Conservation (phyloP, 352 stramenopile species). For the Pythium angustatum region DNA sequence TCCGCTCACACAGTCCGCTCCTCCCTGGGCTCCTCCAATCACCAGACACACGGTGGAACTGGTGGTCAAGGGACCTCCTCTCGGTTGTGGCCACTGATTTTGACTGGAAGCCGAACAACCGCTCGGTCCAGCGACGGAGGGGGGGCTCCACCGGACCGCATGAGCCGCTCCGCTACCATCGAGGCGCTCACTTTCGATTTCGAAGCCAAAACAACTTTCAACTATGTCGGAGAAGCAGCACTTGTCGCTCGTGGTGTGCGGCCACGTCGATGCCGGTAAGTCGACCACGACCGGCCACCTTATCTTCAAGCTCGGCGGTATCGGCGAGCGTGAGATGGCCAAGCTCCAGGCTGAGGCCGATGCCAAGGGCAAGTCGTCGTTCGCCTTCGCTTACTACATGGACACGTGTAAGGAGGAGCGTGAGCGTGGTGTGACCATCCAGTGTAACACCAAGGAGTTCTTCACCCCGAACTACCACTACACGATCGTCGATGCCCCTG, state of each 20-base stretch:
- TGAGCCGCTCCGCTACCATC: too few relatives aligned
- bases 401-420: conserved; percentile 98
- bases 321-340: conserved; percentile 99
- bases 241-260: conserved; percentile 94
- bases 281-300: conserved; percentile 98
- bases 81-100: conserved; percentile 15
- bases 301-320: conserved; percentile 99
- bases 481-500: conserved; percentile 98
- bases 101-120: conserved; percentile 13
- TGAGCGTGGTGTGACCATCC: conserved; percentile 97
- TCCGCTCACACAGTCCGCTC: too few relatives aligned
- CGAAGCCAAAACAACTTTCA: conserved; percentile 38
- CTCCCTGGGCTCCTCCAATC: conserved; percentile 21
- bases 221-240: conserved; percentile 78
- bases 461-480: conserved; percentile 96
- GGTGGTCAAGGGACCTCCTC: conserved; percentile 23
- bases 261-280: conserved; percentile 98
- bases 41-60: conserved; percentile 6
- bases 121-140: not conserved
- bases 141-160: not conserved
- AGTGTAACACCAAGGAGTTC: conserved; percentile 94
- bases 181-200: conserved; percentile 35
- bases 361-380: conserved; percentile 96
- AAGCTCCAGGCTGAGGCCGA: conserved; percentile 98
- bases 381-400: conserved; percentile 99